Base-by-base conservation (phyloP, 345 rosid species). In the Populus nigra region DNA sequence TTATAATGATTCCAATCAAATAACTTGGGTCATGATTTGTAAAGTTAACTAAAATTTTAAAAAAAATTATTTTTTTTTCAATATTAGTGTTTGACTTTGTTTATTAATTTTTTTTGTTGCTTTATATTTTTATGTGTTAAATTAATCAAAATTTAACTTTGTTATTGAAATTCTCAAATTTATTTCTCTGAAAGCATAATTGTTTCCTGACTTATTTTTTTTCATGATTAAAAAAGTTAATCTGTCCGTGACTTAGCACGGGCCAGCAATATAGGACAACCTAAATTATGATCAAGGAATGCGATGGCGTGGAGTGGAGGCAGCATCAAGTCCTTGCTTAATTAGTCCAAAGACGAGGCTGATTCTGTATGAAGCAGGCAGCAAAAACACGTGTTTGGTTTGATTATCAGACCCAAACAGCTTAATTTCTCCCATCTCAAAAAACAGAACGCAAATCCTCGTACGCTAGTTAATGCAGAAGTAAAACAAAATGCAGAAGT, bases 301-400 rank as follows among this genome's bases (percentile, higher is more conserved):
- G 41, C 16, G 53, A 9, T 69, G 74, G 55, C 43, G 63, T 70
- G 74, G 74, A 70, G 69, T 18, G 67, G 76, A 78, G 72, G 65
- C 76, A 63, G 76, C 76, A 49, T 12, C 29, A 29, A 17, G 17
- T 45, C 22, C 2, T 63, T 27, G 69, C 49, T 33, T 17, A 15
- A 49, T 35, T 6, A 15, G 35, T 49, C 29, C 8, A 38, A 73
- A 17, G 68, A 7, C 45, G 12, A 41, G 13, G 45, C 15, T 41
- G 45, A 41, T 41, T 41, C 59, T 57, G 66, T 62, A 27, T 6
- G 17, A 73, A 55, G 45, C 3, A 17, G 15, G 55, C 15, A 1
- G 55, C 8, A 2, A 69, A 27, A 55, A 57, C 75, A 77, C 65
- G 50, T 70, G 71, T 62, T 23, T 31, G 39, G 35, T 45, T 8